Percentiles rank a stretch among this genome's conserved stretches.
Evolutionary conservation across 495 filamentous ascomycete genomes (phyloP).

Genomic region (Neurospora cerealis): DNA sequence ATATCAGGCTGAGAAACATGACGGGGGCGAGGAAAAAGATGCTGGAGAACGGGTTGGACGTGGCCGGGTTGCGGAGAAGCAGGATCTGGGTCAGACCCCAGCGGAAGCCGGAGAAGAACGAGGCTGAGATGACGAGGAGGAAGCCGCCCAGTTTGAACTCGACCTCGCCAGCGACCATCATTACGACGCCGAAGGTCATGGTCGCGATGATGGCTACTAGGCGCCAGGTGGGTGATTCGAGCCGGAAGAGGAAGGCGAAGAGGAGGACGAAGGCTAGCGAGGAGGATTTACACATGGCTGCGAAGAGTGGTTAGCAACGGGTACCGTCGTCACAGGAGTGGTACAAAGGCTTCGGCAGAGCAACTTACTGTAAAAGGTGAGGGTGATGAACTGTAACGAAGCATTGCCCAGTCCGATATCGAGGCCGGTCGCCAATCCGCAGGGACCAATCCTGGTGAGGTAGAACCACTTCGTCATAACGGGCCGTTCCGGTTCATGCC

Average conservation of each 20-base stretch:
- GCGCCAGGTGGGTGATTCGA: conserved; percentile 78
- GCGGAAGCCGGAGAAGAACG: conserved; percentile 93
- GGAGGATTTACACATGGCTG: conserved; percentile 98
- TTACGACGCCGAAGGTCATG: conserved; percentile 92
- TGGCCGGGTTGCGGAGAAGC: conserved; percentile 86
- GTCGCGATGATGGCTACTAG: conserved; percentile 78
- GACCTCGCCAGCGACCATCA: conserved; percentile 99
- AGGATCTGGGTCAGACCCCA: conserved; percentile 97
- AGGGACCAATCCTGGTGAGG: conserved; percentile 83
- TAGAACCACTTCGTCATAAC: conserved; percentile 92
- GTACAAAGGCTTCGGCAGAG: background rate
- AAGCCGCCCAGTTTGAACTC: conserved; percentile 85
- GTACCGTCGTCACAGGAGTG: background rate
- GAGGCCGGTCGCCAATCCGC: conserved; percentile 84
- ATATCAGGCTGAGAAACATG: conserved; percentile 80
- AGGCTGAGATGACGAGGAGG: conserved; percentile 79
- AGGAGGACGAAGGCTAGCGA: conserved; percentile 88
- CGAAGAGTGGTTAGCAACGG: conserved; percentile 3
- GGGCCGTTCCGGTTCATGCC: conserved; percentile 51
- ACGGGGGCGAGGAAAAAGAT: conserved; percentile 95
- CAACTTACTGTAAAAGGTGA: conserved; percentile 86
- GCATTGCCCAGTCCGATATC: conserved; percentile 97
- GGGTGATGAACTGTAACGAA: conserved; percentile 85
- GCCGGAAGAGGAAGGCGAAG: conserved; percentile 90
- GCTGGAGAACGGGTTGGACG: conserved; percentile 90